phyloP scores from a whole-genome alignment of 495 filamentous ascomycete genomes.

The Amniculicola lignicola region DNA sequence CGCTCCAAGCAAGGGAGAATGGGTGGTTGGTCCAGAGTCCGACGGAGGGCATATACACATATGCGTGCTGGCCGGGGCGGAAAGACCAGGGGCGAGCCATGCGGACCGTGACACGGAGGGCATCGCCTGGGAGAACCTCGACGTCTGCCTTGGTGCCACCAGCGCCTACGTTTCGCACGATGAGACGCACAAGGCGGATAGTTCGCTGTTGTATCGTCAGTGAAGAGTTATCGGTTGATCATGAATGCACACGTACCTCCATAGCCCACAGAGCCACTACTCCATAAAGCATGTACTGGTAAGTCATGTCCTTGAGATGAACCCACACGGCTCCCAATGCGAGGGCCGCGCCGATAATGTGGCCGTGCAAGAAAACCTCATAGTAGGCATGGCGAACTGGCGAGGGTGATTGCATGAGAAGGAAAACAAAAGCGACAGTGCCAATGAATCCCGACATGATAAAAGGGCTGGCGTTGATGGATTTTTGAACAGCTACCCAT shows the following conservation, averaged over 20 bases:
- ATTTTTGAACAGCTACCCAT: slow-evolving; percentile 53
- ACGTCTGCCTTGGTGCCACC: slow-evolving; percentile 68
- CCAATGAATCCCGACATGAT: slow-evolving; percentile 39
- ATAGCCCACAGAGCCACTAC: slow-evolving; percentile 70
- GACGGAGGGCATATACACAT: slow-evolving; percentile 74
- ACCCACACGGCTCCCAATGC: slow-evolving; percentile 65
- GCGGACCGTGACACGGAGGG: slow-evolving; percentile 74
- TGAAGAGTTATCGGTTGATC: background rate
- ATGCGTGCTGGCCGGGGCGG: slow-evolving; percentile 81
- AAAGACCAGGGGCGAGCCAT: slow-evolving; percentile 74
- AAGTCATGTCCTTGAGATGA: slow-evolving; percentile 62
- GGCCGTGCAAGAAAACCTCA: slow-evolving; percentile 83
- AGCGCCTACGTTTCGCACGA: slow-evolving; percentile 66
- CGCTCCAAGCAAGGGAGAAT: slow-evolving; percentile 87
- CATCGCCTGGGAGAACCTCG: slow-evolving; percentile 76
- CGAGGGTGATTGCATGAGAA: slow-evolving; percentile 62
- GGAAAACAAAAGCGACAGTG: slow-evolving; percentile 54
- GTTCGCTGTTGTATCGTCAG: slow-evolving; percentile 43
- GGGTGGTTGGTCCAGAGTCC: slow-evolving; percentile 85
- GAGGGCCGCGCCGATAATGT: slow-evolving; percentile 66
- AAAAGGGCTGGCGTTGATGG: slow-evolving; percentile 27
- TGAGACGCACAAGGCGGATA: slow-evolving; percentile 63
- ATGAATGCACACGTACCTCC: slow-evolving; percentile 49
- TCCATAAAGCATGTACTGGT: slow-evolving; percentile 63
- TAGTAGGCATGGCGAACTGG: slow-evolving; percentile 91